Evolutionary conservation across 441 rosid species (phyloP).

Genomic region (Populus trichocarpa): DNA sequence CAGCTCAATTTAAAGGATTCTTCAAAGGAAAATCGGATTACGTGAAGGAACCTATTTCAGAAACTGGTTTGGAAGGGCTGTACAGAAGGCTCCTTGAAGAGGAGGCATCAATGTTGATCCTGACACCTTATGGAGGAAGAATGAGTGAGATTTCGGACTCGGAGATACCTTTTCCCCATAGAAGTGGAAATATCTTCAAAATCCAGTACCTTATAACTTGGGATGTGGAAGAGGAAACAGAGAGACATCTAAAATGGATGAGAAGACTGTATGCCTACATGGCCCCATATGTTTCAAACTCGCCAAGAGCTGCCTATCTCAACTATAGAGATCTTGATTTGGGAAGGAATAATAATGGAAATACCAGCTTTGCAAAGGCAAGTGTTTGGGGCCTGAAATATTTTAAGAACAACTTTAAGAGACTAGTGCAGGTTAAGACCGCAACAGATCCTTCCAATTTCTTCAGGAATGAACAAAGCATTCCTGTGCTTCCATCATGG

Average conservation of each 20-base stretch:
- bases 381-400: constrained; percentile 40
- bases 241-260: constrained; percentile 17
- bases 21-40: constrained; percentile 51
- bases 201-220: constrained; percentile 33
- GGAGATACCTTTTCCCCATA: constrained; percentile 52
- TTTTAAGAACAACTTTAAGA: constrained; percentile 46
- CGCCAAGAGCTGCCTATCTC: constrained; percentile 50
- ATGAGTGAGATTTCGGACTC: constrained; percentile 39
- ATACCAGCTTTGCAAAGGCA: constrained; percentile 14
- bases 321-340: constrained; percentile 58
- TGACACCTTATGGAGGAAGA: constrained; percentile 58
- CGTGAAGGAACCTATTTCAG: constrained; percentile 32
- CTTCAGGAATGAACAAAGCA: constrained; percentile 42
- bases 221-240: constrained; percentile 40
- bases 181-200: constrained; percentile 52
- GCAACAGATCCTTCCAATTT: constrained; percentile 47
- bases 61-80: constrained; percentile 18
- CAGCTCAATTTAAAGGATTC: constrained; percentile 6
- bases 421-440: constrained; percentile 49
- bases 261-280: constrained; percentile 36
- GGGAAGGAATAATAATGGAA: not conserved
- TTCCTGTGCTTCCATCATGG: constrained; percentile 24
- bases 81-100: constrained; percentile 36
- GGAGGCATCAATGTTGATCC: constrained; percentile 13
- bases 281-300: constrained; percentile 48